These are phyloP conservation scores for Ogataea methanolica DNA, from an alignment of 805 yeast species.

Conservation along the genomic window DNA sequence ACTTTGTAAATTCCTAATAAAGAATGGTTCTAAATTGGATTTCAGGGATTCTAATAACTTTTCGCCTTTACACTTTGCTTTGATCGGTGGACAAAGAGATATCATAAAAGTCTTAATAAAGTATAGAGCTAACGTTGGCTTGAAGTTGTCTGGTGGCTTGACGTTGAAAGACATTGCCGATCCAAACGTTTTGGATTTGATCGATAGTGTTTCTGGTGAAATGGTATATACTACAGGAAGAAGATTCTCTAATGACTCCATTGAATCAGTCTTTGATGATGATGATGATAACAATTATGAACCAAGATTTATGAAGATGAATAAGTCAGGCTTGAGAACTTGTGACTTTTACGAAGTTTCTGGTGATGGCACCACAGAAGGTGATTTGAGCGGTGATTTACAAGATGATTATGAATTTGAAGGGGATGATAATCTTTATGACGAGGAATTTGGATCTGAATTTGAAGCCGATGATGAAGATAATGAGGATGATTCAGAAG, in stretches of 20 bases:
- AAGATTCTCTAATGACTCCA: constrained; percentile 26
- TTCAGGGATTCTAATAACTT: constrained; percentile 73
- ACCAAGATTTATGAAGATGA: constrained; percentile 16
- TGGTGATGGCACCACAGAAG: constrained; percentile 2
- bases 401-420: constrained; percentile 4
- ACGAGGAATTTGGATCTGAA: constrained; percentile 1
- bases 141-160: constrained; percentile 48
- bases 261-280: constrained; percentile 22
- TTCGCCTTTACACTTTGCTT: constrained; percentile 86
- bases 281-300: constrained; percentile 21
- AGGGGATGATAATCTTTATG: neutral
- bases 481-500: constrained; percentile 8
- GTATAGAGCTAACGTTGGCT: constrained; percentile 56
- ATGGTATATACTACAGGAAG: constrained; percentile 7
- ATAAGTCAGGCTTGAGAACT: constrained; percentile 13
- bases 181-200: constrained; percentile 33
- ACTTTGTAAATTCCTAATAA: constrained; percentile 59
- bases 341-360: constrained; percentile 13
- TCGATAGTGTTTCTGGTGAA: constrained; percentile 14
- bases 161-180: constrained; percentile 38
- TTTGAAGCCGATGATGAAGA: constrained; percentile 22
- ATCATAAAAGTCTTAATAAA: constrained; percentile 57
- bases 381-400: neutral
- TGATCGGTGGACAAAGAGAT: constrained; percentile 66
- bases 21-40: constrained; percentile 62